Percentiles rank a stretch among this genome's conserved stretches.
phyloP scores from a whole-genome alignment of 192 early-diverging fungal genomes.

The Rhizophagus clarus region DNA sequence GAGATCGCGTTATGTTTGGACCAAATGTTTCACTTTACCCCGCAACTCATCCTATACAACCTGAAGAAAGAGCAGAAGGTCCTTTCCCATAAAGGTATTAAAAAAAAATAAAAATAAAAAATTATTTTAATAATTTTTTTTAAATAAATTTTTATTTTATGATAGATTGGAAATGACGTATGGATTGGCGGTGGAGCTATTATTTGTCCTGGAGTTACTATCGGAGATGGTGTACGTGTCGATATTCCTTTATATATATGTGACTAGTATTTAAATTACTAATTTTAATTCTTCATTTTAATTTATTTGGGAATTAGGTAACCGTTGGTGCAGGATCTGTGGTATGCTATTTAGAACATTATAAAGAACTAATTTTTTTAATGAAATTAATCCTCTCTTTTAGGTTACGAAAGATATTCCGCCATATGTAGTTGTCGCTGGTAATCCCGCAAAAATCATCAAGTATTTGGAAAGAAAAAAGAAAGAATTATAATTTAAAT shows the following conservation, averaged over 20 bases:
- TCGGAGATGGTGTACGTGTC: constrained; percentile 67
- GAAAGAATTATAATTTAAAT: too few species aligned
- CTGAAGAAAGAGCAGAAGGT: constrained; percentile 43
- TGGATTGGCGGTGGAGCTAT: constrained; percentile 87
- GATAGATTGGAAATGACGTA: constrained; percentile 78
- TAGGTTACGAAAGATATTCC: constrained; percentile 83
- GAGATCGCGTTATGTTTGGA: constrained; percentile 72
- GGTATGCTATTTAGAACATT: constrained; percentile 34
- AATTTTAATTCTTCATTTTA: not conserved
- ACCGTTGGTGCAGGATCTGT: constrained; percentile 81
- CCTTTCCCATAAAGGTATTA: constrained; percentile 43
- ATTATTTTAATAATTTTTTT: not conserved
- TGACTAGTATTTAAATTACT: not conserved
- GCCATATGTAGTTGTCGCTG: constrained; percentile 74
- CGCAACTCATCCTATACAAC: constrained; percentile 74
- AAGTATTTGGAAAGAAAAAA: constrained; percentile 39
- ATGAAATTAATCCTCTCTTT: not conserved
- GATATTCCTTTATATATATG: not conserved
- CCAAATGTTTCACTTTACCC: constrained; percentile 78
- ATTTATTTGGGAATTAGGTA: constrained; percentile 19
- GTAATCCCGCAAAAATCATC: constrained; percentile 84
- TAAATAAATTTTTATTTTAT: not conserved
- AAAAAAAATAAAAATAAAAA: too few species aligned
- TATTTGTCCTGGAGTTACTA: constrained; percentile 84
- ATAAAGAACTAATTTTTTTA: not conserved